phyloP scores from a whole-genome alignment of 805 yeast species.

The Yarrowia alimentaria region DNA sequence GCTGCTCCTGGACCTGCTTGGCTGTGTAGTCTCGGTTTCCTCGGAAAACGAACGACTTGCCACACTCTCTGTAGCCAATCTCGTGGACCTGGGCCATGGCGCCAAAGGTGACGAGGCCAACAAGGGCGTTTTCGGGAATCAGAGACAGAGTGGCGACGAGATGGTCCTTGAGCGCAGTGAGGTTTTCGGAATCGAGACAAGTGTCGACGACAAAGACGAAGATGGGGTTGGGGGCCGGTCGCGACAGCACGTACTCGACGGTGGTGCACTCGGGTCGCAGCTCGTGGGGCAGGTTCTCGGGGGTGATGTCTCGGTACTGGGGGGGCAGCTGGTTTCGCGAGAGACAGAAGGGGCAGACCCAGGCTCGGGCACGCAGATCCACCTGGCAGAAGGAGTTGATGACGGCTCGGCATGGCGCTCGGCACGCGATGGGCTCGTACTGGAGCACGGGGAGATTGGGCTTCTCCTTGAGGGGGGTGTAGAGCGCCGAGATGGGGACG shows the following conservation, averaged over 20 bases:
- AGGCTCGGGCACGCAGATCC: constrained; percentile 68
- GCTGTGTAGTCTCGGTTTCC: constrained; percentile 77
- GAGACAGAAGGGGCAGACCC: constrained; percentile 85
- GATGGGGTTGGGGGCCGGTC: constrained; percentile 78
- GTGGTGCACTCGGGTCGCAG: constrained; percentile 65
- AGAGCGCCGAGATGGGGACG: constrained; percentile 89
- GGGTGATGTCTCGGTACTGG: constrained; percentile 72
- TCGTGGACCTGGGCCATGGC: constrained; percentile 88
- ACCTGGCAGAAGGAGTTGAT: constrained; percentile 71
- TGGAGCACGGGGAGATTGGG: constrained; percentile 73
- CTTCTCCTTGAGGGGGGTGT: constrained; percentile 86
- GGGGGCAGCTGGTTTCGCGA: constrained; percentile 76
- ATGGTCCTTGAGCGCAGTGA: constrained; percentile 78
- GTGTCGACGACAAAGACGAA: constrained; percentile 82
- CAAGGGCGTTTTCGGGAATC: constrained; percentile 83
- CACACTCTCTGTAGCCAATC: constrained; percentile 61
- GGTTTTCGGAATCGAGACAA: constrained; percentile 82
- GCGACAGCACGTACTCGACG: constrained; percentile 79
- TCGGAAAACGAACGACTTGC: constrained; percentile 74
- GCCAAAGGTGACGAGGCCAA: constrained; percentile 88
- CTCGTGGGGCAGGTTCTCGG: constrained; percentile 79
- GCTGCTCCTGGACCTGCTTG: constrained; percentile 55
- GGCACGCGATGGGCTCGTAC: constrained; percentile 83
- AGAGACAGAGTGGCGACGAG: constrained; percentile 70
- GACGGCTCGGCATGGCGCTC: constrained; percentile 77